Evolutionary conservation across 257 asterid species (phyloP).

Genomic region (Solanum ossicruentum): DNA sequence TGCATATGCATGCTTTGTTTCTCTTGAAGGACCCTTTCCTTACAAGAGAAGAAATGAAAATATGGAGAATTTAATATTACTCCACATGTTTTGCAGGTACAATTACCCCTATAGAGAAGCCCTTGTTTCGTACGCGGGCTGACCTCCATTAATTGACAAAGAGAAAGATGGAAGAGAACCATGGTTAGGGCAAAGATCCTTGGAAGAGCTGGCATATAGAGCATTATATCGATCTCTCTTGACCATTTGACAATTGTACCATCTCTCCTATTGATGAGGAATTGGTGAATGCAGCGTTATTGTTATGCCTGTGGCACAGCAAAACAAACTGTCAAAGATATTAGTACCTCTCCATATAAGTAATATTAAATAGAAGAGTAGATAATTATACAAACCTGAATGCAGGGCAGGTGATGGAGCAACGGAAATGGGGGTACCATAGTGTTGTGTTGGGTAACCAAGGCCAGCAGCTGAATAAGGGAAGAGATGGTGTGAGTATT

Average conservation of each 20-base stretch:
- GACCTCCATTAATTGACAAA: slow-evolving; percentile 13
- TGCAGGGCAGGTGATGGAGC: slow-evolving; percentile 68
- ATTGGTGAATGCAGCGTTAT: slow-evolving; percentile 51
- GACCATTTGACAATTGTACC: background rate
- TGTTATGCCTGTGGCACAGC: slow-evolving; percentile 95
- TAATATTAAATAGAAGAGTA: background rate
- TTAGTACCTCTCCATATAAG: slow-evolving; percentile 23
- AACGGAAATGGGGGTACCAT: slow-evolving; percentile 67
- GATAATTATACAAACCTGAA: slow-evolving; percentile 46
- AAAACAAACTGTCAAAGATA: slow-evolving; percentile 85
- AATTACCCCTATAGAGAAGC: slow-evolving; percentile 35
- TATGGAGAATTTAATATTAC: background rate
- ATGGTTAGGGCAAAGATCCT: slow-evolving; percentile 83
- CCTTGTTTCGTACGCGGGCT: slow-evolving; percentile 30
- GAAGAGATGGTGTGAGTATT: slow-evolving; percentile 72
- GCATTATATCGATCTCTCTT: slow-evolving; percentile 16
- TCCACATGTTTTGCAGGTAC: slow-evolving; percentile 22
- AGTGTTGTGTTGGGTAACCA: slow-evolving; percentile 53
- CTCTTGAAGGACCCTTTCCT: slow-evolving; percentile 68
- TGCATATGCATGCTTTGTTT: slow-evolving; percentile 38
- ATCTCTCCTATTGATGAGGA: slow-evolving; percentile 53
- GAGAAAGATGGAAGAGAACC: slow-evolving; percentile 39
- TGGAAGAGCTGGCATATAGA: background rate
- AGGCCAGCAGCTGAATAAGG: slow-evolving; percentile 47
- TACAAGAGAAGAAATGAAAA: slow-evolving; percentile 31